Conservation (phyloP, 2,329 filamentous ascomycete species). For the Alternaria sp. region DNA sequence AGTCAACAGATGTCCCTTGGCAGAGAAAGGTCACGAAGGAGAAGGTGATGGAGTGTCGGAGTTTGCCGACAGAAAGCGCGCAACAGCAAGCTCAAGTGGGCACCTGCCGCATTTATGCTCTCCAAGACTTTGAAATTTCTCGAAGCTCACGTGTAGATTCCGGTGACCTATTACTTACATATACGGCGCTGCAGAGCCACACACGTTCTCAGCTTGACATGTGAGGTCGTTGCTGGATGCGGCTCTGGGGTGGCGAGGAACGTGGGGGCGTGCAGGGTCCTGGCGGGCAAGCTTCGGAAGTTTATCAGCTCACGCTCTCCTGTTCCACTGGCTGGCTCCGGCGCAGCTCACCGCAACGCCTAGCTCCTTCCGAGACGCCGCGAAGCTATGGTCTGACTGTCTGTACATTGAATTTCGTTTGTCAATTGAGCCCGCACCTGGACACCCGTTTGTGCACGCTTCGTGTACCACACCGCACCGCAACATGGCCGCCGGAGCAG, state of each 20-base stretch:
- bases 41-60: slow-evolving; percentile 31
- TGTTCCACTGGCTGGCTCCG: slow-evolving; percentile 12
- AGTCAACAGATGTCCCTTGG: neutral
- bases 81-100: slow-evolving; percentile 4
- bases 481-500: slow-evolving; percentile 34
- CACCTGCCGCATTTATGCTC: slow-evolving; percentile 13
- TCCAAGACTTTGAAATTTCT: neutral
- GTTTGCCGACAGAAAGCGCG: slow-evolving; percentile 26
- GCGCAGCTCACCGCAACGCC: neutral
- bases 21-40: slow-evolving; percentile 2
- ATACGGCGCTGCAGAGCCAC: neutral
- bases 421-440: neutral
- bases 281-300: slow-evolving; percentile 10
- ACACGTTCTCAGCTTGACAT: neutral
- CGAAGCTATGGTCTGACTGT: slow-evolving; percentile 8
- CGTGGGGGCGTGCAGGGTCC: slow-evolving; percentile 18
- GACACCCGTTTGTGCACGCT: neutral
- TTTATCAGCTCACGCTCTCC: slow-evolving; percentile 24
- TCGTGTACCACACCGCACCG: neutral
- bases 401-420: neutral
- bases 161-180: neutral
- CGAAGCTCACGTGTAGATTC: neutral
- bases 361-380: neutral
- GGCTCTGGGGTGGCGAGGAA: neutral
- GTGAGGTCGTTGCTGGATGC: neutral